Evolutionary conservation across 257 asterid genomes (phyloP).

Genomic region (Gentiana dahurica): DNA sequence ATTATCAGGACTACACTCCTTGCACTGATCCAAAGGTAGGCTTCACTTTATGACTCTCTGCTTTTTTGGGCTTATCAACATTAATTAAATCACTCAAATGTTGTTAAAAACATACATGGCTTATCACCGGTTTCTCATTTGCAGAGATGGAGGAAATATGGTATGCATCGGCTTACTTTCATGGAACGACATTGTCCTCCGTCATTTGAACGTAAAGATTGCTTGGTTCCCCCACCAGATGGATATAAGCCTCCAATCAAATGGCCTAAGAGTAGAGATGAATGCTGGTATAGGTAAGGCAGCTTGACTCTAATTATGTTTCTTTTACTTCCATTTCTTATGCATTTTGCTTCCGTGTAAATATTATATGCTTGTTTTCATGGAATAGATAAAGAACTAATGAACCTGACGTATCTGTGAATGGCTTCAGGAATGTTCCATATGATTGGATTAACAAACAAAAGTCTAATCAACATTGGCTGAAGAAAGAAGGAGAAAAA

Average conservation of each 20-base stretch:
- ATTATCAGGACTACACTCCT: constrained; percentile 85
- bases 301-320: not conserved
- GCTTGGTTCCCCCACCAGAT: constrained; percentile 83
- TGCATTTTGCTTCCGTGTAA: not conserved
- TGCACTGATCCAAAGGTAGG: constrained; percentile 91
- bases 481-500: constrained; percentile 87
- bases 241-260: constrained; percentile 68
- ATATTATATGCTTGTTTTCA: too few relatives aligned
- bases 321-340: not conserved
- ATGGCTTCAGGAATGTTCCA: constrained; percentile 67
- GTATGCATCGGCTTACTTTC: constrained; percentile 48
- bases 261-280: constrained; percentile 87
- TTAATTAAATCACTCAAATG: too few relatives aligned
- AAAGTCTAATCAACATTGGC: constrained; percentile 95
- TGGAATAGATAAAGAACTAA: too few relatives aligned
- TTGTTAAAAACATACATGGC: not conserved
- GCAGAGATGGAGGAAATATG: constrained; percentile 78
- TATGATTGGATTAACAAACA: constrained; percentile 96
- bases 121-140: not conserved
- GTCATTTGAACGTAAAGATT: constrained; percentile 52
- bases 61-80: not conserved
- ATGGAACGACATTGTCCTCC: constrained; percentile 96
- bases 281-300: constrained; percentile 86
- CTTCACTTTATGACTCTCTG: constrained; percentile 1
- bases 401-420: constrained; percentile 1